phyloP scores from a whole-genome alignment of 768 basidiomycete genomes.

The Candolleomyces eurysporus region DNA sequence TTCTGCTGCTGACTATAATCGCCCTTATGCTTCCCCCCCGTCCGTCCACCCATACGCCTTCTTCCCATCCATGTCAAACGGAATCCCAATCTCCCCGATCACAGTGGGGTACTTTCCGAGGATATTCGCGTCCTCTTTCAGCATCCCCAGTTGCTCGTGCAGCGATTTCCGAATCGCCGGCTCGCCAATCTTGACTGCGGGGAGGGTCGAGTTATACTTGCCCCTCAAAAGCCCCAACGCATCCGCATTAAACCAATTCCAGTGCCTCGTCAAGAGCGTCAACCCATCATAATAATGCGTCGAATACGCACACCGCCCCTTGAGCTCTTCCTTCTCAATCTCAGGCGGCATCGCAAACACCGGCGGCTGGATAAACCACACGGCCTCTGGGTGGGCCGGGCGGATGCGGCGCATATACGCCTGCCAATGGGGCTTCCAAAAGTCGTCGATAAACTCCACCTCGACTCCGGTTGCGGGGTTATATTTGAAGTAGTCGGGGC shows the following conservation, averaged over 20 bases:
- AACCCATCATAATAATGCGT: conserved; percentile 95
- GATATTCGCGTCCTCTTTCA: conserved; percentile 71
- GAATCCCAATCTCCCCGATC: conserved; percentile 94
- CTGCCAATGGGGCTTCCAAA: conserved; percentile 73
- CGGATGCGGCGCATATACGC: conserved; percentile 59
- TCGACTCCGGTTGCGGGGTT: conserved; percentile 39
- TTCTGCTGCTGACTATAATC: conserved; percentile 77
- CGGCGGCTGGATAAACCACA: conserved; percentile 89
- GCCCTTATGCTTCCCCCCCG: conserved; percentile 63
- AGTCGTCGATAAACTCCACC: conserved; percentile 73
- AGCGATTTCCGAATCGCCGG: conserved; percentile 75
- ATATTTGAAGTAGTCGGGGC: conserved; percentile 73
- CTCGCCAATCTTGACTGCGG: conserved; percentile 83
- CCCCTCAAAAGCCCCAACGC: conserved; percentile 89
- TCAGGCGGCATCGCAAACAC: conserved; percentile 81
- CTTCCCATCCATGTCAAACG: conserved; percentile 91
- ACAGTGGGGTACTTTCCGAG: conserved; percentile 80
- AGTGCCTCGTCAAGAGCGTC: conserved; percentile 88
- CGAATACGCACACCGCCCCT: conserved; percentile 70
- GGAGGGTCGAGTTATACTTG: conserved; percentile 64
- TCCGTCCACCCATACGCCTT: conserved; percentile 79
- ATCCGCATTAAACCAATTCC: conserved; percentile 96
- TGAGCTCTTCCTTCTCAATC: conserved; percentile 37
- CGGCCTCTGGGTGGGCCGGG: conserved; percentile 70
- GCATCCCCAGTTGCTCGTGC: conserved; percentile 76